A percentile compares a stretch with the other conserved stretches of the same genome.
Evolutionary conservation across 345 rosid species (phyloP).

Genomic region (Brassica rapa): DNA sequence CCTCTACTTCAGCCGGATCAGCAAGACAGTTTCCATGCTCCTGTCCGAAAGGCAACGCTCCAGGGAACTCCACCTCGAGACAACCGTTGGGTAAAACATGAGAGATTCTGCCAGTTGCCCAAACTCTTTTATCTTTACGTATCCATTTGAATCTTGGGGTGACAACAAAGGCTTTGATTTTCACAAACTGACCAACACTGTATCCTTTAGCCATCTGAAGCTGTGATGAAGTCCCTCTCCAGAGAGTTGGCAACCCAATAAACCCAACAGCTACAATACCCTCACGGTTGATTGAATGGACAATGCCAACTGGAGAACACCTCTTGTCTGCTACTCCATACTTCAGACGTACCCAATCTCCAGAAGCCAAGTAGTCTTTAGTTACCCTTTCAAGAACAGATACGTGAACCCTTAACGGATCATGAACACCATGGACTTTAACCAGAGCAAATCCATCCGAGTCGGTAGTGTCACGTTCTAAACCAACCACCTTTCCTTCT

Average conservation of each 20-base stretch:
- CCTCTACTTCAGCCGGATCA: constrained; percentile 88
- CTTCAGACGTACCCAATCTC: constrained; percentile 92
- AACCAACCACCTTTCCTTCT: constrained; percentile 79
- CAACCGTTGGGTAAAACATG: constrained; percentile 77
- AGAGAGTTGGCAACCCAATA: constrained; percentile 70
- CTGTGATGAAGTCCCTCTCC: constrained; percentile 75
- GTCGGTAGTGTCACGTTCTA: constrained; percentile 53
- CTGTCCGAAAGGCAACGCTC: constrained; percentile 60
- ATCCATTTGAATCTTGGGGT: constrained; percentile 91
- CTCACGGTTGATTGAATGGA: constrained; percentile 70
- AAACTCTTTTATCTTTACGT: constrained; percentile 49
- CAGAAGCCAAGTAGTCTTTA: constrained; percentile 74
- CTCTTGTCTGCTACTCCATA: constrained; percentile 46
- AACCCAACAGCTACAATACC: constrained; percentile 75
- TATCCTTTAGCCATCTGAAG: constrained; percentile 85
- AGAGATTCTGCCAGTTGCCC: constrained; percentile 86
- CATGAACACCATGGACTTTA: constrained; percentile 82
- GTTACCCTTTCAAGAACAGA: constrained; percentile 74
- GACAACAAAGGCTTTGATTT: constrained; percentile 59
- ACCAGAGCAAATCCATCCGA: constrained; percentile 71
- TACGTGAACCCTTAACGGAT: constrained; percentile 71
- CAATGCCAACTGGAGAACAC: constrained; percentile 80
- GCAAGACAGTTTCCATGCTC: constrained; percentile 58
- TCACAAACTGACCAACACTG: constrained; percentile 75
- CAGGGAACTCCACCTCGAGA: constrained; percentile 76